phyloP scores from a whole-genome alignment of 2,329 filamentous ascomycete genomes.

The Paracorniculantispora psalliotae region DNA sequence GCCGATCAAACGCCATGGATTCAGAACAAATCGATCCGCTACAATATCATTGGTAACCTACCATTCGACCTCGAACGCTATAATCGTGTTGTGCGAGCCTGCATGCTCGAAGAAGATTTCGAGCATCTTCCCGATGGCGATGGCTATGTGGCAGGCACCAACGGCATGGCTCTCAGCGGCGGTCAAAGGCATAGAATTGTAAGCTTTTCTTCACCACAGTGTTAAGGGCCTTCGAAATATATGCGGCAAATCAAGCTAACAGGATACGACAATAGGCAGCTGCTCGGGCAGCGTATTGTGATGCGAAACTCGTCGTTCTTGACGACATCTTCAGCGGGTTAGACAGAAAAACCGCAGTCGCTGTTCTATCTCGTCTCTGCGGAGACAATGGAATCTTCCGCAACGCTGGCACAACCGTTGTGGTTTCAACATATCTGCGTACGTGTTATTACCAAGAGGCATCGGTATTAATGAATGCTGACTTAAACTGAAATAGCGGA shows the following conservation, averaged over 20 bases:
- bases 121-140: neutral
- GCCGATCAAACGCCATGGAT: neutral
- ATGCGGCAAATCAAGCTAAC: neutral
- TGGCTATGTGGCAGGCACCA: neutral
- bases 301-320: neutral
- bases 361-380: neutral
- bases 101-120: neutral
- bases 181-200: conserved; percentile 3
- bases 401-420: neutral
- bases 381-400: neutral
- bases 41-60: neutral
- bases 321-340: conserved; percentile 5
- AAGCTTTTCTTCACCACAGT: neutral
- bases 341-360: neutral
- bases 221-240: no score
- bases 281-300: neutral
- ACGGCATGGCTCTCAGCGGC: neutral
- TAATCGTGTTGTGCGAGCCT: neutral
- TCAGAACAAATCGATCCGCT: neutral
- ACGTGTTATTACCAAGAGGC: neutral
- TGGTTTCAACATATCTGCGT: neutral
- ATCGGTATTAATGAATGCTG: no score
- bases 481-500: no score
- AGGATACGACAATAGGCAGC: neutral
- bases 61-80: neutral